Evolutionary conservation across 2,329 filamentous ascomycete species (phyloP).

Genomic region (Zasmidium cellare): DNA sequence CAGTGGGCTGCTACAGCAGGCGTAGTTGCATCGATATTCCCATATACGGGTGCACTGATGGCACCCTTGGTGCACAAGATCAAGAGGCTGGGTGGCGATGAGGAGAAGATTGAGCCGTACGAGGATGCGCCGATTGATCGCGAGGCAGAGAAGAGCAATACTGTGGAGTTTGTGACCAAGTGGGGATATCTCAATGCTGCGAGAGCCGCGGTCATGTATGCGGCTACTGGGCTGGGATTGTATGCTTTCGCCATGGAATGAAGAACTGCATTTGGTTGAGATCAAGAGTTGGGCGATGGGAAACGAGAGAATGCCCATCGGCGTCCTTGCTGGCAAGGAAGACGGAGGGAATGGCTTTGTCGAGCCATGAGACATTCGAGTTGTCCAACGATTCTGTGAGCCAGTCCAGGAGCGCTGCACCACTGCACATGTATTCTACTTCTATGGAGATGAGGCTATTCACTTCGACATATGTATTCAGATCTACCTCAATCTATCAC

Average conservation of each 20-base stretch:
- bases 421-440: no score
- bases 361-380: no score
- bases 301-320: no score
- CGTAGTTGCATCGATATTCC: slow-evolving; percentile 23
- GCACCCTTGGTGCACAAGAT: slow-evolving; percentile 29
- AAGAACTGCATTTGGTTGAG: background rate
- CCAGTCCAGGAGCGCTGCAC: no score
- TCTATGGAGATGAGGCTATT: no score
- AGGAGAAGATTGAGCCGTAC: slow-evolving; percentile 31
- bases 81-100: slow-evolving; percentile 26
- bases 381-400: no score
- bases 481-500: no score
- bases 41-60: slow-evolving; percentile 26
- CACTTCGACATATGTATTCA: no score
- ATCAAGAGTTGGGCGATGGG: background rate
- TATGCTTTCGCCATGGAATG: slow-evolving; percentile 14
- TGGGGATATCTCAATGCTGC: slow-evolving; percentile 24
- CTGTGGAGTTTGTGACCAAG: slow-evolving; percentile 27
- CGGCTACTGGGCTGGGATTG: slow-evolving; percentile 20
- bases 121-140: slow-evolving; percentile 32
- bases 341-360: no score
- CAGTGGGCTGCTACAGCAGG: slow-evolving; percentile 26
- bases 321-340: no score
- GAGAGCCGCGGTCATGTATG: slow-evolving; percentile 19
- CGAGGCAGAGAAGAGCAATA: slow-evolving; percentile 30